phyloP scores from a whole-genome alignment of 495 filamentous ascomycete species.

The Zalerion maritima region DNA sequence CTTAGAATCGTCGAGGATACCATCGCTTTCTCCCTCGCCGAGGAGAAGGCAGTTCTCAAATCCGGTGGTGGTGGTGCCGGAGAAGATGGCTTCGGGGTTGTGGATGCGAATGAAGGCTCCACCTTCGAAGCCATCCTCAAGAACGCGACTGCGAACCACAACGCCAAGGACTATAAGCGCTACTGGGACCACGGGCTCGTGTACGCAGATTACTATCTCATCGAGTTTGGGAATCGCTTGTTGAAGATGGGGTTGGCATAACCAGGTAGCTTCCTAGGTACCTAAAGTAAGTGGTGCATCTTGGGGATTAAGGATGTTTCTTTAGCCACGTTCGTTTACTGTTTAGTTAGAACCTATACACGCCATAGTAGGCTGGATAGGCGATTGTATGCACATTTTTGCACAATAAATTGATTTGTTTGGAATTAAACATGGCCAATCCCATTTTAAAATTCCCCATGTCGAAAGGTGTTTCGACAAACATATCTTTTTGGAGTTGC shows the following conservation, averaged over 20 bases:
- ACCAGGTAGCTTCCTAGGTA: too few relatives aligned
- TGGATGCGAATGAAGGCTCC: constrained; percentile 4
- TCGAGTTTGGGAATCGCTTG: constrained; percentile 28
- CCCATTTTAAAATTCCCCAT: too few relatives aligned
- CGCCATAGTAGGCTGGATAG: too few relatives aligned
- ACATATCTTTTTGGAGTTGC: too few relatives aligned
- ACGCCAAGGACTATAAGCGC: constrained; percentile 10
- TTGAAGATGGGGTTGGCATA: constrained; percentile 14
- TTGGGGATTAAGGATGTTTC: too few relatives aligned
- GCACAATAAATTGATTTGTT: too few relatives aligned
- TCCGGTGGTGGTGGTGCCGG: neutral
- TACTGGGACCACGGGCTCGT: constrained; percentile 25
- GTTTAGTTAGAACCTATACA: too few relatives aligned
- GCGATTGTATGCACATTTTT: too few relatives aligned
- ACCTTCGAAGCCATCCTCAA: constrained; percentile 15
- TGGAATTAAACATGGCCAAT: too few relatives aligned
- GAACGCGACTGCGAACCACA: constrained; percentile 26
- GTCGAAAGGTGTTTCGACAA: too few relatives aligned
- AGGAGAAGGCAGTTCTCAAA: constrained; percentile 4
- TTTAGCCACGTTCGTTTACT: too few relatives aligned
- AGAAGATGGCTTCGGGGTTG: neutral
- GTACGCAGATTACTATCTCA: constrained; percentile 33
- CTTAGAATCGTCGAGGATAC: constrained; percentile 22
- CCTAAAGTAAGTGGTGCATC: too few relatives aligned
- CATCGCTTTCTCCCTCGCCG: constrained; percentile 14